Evolutionary conservation across 345 rosid genomes (phyloP).

Genomic region (Boechera retrofracta): DNA sequence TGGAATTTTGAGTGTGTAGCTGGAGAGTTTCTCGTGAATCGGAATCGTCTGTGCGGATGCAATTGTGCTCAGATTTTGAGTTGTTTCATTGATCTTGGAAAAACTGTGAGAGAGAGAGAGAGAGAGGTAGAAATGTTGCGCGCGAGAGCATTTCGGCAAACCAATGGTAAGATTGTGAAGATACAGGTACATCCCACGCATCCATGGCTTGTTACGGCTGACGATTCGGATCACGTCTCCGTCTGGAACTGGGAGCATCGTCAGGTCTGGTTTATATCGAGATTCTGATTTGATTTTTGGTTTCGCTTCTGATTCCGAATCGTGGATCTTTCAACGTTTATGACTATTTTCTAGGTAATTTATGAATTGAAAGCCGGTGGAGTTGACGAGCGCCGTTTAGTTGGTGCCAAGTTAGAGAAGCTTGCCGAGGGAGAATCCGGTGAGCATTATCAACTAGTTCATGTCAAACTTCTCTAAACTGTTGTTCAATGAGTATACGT

Average conservation of each 20-base stretch:
- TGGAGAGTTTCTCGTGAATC: slow-evolving; percentile 14
- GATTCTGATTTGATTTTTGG: slow-evolving; percentile 6
- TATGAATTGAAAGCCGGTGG: slow-evolving; percentile 98
- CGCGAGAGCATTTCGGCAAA: slow-evolving; percentile 83
- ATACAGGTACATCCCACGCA: slow-evolving; percentile 97
- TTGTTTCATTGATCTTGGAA: slow-evolving; percentile 30
- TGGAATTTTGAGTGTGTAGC: not conserved
- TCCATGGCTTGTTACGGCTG: slow-evolving; percentile 98
- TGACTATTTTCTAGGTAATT: slow-evolving; percentile 61
- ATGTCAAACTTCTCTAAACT: not conserved
- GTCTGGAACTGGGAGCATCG: slow-evolving; percentile 99
- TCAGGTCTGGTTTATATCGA: slow-evolving; percentile 55
- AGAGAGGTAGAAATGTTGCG: slow-evolving; percentile 68
- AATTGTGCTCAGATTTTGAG: slow-evolving; percentile 25
- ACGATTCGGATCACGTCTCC: slow-evolving; percentile 93
- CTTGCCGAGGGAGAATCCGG: slow-evolving; percentile 98
- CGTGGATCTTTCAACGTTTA: slow-evolving; percentile 1
- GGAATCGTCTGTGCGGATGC: slow-evolving; percentile 32
- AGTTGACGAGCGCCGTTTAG: slow-evolving; percentile 94
- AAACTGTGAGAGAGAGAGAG: not conserved
- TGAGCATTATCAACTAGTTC: slow-evolving; percentile 32
- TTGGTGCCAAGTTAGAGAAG: slow-evolving; percentile 96
- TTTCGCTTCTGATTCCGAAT: slow-evolving; percentile 21
- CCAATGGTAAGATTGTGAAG: slow-evolving; percentile 84
- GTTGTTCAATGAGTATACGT: too few species aligned